Base-by-base conservation (phyloP, 2,329 filamentous ascomycete genomes). In the Colletotrichum sp. region DNA sequence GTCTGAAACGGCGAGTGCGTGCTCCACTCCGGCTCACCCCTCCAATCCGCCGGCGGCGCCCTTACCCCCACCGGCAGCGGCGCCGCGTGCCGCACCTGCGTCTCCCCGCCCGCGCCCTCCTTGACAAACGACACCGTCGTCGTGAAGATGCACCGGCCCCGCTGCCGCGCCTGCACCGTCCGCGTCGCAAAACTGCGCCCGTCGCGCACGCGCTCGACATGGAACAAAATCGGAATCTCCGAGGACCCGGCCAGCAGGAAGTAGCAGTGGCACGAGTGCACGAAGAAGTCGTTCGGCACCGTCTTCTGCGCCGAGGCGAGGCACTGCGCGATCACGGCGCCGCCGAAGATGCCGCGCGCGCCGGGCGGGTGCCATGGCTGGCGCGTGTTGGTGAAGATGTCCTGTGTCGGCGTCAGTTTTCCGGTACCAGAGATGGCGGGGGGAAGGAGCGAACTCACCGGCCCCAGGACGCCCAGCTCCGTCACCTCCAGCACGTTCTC, bases 251-350 rank as follows among this genome's bases (percentile, higher is more conserved):
- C 96, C 3, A 98, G 92, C 38, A 99, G 93, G 84, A 99, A 99
- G 88, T 98, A 99, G 91, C 97, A 98, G 90, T 99, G 97, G 94
- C 98, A 98, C 82, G 94, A 96, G 88, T 99, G 97, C 66, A 97
- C 92, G 75, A 93, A 91, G 85, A 98, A 98, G 82, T 94, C 89
- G 30, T 88, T 84, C 0, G 94, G 93, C 3, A 99, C 95, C 10
- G 97, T 99, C 82, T 93, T 92, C 84, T 98, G 96, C 28, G 95
- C 97, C 3, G 97, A 95, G 61, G 94, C 91, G 30, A 98, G 93
- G 81, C 91, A 96, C 89, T 98, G 96, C 64, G 96, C 96, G 79
- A 99, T 98, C 48, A 97, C 96, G 72, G 94, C 93, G 78, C 96
- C 96, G 83, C 97, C 97, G 82, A 95, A 99, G 85, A 99, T 96